A percentile compares a stretch with the other conserved stretches of the same genome.
These are phyloP conservation scores for Leucosporidium creatinivorum DNA, from an alignment of 768 basidiomycete species.

Conservation along the genomic window DNA sequence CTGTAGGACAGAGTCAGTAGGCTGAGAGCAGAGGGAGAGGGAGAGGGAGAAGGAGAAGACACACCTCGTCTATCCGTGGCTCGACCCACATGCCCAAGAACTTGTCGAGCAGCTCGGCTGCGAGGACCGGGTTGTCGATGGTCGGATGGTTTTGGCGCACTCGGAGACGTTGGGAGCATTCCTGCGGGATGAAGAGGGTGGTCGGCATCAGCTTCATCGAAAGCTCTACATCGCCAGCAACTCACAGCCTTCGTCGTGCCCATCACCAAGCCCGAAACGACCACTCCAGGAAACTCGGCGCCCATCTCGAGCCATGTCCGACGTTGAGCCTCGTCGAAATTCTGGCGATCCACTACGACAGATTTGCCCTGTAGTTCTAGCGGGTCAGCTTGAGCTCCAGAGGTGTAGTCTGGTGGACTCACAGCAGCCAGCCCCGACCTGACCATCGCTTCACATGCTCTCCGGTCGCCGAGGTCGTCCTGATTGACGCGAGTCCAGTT, in stretches of 20 bases:
- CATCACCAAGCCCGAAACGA: slow-evolving; percentile 25
- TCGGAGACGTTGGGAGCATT: slow-evolving; percentile 21
- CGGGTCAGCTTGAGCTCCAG: neutral
- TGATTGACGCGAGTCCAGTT: slow-evolving; percentile 28
- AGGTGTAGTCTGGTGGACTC: neutral
- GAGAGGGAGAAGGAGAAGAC: too few species aligned
- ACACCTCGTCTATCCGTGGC: slow-evolving; percentile 20
- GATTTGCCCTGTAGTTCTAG: neutral
- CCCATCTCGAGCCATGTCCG: slow-evolving; percentile 28
- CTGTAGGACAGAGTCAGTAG: neutral
- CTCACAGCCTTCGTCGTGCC: slow-evolving; percentile 14
- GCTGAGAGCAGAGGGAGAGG: too few species aligned
- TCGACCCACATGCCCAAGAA: slow-evolving; percentile 19
- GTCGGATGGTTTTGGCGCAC: slow-evolving; percentile 23
- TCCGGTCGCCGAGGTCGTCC: slow-evolving; percentile 28
- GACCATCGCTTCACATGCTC: slow-evolving; percentile 23
- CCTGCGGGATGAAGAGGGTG: neutral
- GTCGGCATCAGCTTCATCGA: too few species aligned
- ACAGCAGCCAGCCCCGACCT: neutral
- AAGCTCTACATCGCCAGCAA: too few species aligned
- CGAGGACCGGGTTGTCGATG: slow-evolving; percentile 20
- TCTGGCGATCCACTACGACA: slow-evolving; percentile 31
- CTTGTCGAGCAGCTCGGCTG: slow-evolving; percentile 26
- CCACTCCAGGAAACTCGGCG: slow-evolving; percentile 13
- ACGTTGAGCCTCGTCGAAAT: slow-evolving; percentile 28